A percentile compares a stretch with the other conserved stretches of the same genome.
These are phyloP conservation scores for Halophytophthora polymorphica DNA, from an alignment of 352 stramenopile species.

Conservation along the genomic window DNA sequence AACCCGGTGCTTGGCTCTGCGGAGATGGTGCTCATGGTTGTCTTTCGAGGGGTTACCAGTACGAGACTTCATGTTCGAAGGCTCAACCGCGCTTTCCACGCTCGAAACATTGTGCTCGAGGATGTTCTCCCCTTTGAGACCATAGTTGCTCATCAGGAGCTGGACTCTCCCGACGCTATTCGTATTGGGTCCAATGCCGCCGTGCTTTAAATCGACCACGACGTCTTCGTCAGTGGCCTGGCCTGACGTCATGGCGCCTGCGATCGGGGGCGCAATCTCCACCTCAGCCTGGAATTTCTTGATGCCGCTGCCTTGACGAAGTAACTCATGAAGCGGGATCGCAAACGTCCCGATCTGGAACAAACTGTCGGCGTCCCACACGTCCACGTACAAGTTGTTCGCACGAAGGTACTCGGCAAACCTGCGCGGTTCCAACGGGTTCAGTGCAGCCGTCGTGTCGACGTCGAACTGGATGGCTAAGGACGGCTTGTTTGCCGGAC, in stretches of 20 bases:
- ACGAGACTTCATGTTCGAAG: neutral
- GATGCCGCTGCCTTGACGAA: slow-evolving; percentile 86
- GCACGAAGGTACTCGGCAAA: slow-evolving; percentile 89
- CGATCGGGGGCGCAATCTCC: slow-evolving; percentile 44
- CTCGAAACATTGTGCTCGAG: slow-evolving; percentile 15
- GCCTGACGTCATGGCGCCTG: slow-evolving; percentile 1
- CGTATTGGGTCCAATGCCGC: slow-evolving; percentile 1
- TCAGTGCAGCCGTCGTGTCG: slow-evolving; percentile 53
- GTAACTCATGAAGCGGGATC: slow-evolving; percentile 82
- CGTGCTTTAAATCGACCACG: slow-evolving; percentile 13
- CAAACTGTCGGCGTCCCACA: slow-evolving; percentile 92
- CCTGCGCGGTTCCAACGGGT: slow-evolving; percentile 59
- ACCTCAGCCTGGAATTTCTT: slow-evolving; percentile 90
- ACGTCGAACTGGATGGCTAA: slow-evolving; percentile 76
- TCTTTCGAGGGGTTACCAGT: neutral
- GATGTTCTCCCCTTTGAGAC: slow-evolving; percentile 46
- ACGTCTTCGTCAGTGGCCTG: slow-evolving; percentile 8
- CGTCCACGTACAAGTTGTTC: slow-evolving; percentile 87
- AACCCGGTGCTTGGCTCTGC: slow-evolving; percentile 57
- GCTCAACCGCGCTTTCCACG: neutral
- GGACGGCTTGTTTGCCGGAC: slow-evolving; percentile 55
- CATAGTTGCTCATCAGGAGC: slow-evolving; percentile 88
- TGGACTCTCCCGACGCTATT: slow-evolving; percentile 57
- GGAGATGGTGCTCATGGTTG: slow-evolving; percentile 5
- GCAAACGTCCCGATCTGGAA: slow-evolving; percentile 84